Evolutionary conservation across 2,329 filamentous ascomycete species (phyloP), one percentile per base, ranked within the genome.

Genomic region (Pseudogymnoascus sp.): DNA sequence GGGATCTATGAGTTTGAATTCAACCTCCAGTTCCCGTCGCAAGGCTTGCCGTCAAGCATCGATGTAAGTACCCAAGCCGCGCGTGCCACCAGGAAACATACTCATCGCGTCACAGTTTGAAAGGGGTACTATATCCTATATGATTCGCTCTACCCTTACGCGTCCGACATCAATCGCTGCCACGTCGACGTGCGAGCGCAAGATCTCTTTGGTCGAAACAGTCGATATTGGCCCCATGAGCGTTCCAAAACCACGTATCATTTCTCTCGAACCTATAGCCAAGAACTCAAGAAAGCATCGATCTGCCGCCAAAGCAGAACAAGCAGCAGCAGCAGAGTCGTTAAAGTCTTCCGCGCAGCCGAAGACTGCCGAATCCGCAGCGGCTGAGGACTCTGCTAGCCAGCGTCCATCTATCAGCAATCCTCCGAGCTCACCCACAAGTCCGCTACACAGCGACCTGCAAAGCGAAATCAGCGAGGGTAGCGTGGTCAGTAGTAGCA

Each of bases 101-200:
- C 38, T 61, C 13, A 55, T 35, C 29, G 41, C 35, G 42, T 48
- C 29, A 51, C 61, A 97, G 92, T 99, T 99, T 74, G 94, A 97
- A 76, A 87, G 93, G 71, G 94, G 94, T 36, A 92, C 91, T 1
- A 91, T 99, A 69, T 88, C 89, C 17, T 99, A 97, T 76, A 86
- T 93, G 78, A 84, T 97, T 69, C 93, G 91, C 5, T 89, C 93
- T 33, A 97, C 92, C 7, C 75, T 97, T 63, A 97, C 93, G 17
- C 86, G 92, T 62, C 93, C 94, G 17, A 94, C 90, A 0, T 87
- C 92, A 5, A 95, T 97, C 65, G 83, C 88, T 12, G 88, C 93
- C 1, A 92, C 88, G 2, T 82, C 87, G 8, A 89, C 85, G 36
- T 94, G 90, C 75, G 91, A 96, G 67, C 84, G 86, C 65, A 92